These are phyloP conservation scores for Apiotrichum domesticum DNA, from an alignment of 1,284 basidiomycete species.

Conservation along the genomic window DNA sequence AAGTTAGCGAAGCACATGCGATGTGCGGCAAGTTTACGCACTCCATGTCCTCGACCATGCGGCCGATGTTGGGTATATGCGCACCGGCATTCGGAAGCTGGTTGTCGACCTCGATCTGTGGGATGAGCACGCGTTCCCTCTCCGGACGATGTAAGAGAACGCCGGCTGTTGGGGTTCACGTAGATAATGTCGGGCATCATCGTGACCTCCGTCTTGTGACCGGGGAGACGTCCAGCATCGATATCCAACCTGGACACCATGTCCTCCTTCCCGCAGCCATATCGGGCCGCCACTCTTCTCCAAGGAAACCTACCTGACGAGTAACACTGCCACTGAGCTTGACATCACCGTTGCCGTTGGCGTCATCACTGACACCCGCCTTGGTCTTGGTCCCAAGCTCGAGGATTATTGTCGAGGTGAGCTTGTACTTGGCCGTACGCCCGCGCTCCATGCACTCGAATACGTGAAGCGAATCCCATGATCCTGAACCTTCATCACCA, in stretches of 20 bases:
- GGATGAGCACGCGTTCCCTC: too few species aligned
- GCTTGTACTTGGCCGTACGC: conserved; percentile 87
- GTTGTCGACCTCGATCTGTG: conserved; percentile 63
- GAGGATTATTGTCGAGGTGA: conserved; percentile 98
- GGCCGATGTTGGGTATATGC: conserved; percentile 87
- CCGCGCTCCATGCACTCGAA: conserved; percentile 89
- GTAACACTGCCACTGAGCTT: conserved; percentile 94
- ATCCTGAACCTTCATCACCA: conserved; percentile 33
- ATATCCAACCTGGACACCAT: too few species aligned
- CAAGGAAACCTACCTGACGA: conserved; percentile 60
- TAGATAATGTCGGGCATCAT: too few species aligned
- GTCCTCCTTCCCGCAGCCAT: too few species aligned
- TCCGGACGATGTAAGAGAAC: too few species aligned
- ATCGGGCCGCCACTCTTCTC: too few species aligned
- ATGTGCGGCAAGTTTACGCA: conserved; percentile 18
- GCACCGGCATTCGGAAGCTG: conserved; percentile 68
- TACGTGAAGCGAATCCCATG: conserved; percentile 98
- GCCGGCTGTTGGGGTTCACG: too few species aligned
- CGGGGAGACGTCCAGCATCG: too few species aligned
- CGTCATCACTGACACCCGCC: conserved; percentile 40
- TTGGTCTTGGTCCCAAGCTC: conserved; percentile 64
- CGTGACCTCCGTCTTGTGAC: too few species aligned
- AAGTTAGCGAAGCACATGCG: not conserved
- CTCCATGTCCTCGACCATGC: conserved; percentile 97
- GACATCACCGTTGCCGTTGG: conserved; percentile 60